phyloP scores from a whole-genome alignment of 164 flowering plant species.

The Tetrastigma voinierianum region DNA sequence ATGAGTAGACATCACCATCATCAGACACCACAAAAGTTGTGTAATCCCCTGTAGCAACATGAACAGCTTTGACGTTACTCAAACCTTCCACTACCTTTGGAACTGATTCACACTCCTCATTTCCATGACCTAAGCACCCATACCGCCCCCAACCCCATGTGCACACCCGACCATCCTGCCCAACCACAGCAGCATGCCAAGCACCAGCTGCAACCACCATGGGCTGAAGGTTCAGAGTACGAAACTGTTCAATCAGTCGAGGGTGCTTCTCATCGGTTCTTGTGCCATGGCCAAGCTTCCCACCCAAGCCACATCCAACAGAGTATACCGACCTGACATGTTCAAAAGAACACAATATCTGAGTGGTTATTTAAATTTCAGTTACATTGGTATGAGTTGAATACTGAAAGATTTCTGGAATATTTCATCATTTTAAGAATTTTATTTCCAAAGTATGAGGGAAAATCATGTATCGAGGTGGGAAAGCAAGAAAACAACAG shows the following conservation, averaged over 20 bases:
- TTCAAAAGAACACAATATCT: conserved; percentile 4
- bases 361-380: neutral
- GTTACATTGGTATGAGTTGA: neutral
- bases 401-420: neutral
- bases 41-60: conserved; percentile 96
- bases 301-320: conserved; percentile 97
- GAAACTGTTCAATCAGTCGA: conserved; percentile 82
- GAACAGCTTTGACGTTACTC: conserved; percentile 73
- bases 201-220: conserved; percentile 93
- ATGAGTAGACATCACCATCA: conserved; percentile 90
- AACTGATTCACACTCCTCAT: conserved; percentile 81
- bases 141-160: conserved; percentile 99
- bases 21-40: conserved; percentile 95
- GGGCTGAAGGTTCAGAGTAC: conserved; percentile 79
- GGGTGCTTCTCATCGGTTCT: conserved; percentile 83
- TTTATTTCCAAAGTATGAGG: no score
- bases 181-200: conserved; percentile 98
- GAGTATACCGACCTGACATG: conserved; percentile 90
- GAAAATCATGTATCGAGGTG: no score
- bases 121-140: conserved; percentile 98
- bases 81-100: conserved; percentile 91
- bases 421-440: no score
- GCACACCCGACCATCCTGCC: conserved; percentile 93
- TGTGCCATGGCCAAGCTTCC: conserved; percentile 93
- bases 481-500: no score